phyloP scores from a whole-genome alignment of 192 early-diverging fungal genomes.

The Coemansia sp. region DNA sequence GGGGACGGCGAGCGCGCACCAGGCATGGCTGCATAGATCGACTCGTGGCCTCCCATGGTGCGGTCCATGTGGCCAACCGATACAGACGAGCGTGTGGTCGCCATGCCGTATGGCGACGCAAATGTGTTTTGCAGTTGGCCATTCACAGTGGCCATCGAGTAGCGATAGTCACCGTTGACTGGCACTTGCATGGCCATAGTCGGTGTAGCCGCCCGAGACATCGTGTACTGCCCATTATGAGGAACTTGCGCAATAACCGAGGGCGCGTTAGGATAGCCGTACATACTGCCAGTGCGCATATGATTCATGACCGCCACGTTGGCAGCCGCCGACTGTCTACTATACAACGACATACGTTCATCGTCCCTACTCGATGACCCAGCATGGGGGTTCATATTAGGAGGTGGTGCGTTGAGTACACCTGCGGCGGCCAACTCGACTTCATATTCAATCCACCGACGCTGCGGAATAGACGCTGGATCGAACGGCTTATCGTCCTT shows the following conservation, averaged over 20 bases:
- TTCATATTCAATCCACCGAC: slow-evolving; percentile 89
- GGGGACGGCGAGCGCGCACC: not conserved
- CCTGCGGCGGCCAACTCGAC: slow-evolving; percentile 63
- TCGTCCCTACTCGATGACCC: slow-evolving; percentile 35
- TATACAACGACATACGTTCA: slow-evolving; percentile 28
- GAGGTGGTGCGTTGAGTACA: slow-evolving; percentile 47
- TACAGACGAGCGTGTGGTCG: not conserved
- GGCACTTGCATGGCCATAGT: slow-evolving; percentile 26
- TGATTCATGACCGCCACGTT: not conserved
- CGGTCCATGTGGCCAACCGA: not conserved
- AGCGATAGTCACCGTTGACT: slow-evolving; percentile 18
- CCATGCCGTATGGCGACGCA: not conserved
- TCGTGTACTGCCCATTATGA: not conserved
- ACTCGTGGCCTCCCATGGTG: not conserved
- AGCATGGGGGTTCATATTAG: slow-evolving; percentile 46
- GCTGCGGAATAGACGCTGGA: slow-evolving; percentile 82
- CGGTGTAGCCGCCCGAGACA: slow-evolving; percentile 33
- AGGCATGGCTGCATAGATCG: not conserved
- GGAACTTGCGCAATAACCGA: not conserved
- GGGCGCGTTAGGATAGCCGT: slow-evolving; percentile 17
- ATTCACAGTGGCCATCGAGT: slow-evolving; percentile 32
- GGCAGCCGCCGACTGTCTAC: slow-evolving; percentile 21
- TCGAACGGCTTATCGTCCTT: slow-evolving; percentile 83
- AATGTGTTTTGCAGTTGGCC: slow-evolving; percentile 4
- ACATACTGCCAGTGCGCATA: slow-evolving; percentile 16